Base-by-base conservation (phyloP, 208 protist species). In the Crithidia mellificae region DNA sequence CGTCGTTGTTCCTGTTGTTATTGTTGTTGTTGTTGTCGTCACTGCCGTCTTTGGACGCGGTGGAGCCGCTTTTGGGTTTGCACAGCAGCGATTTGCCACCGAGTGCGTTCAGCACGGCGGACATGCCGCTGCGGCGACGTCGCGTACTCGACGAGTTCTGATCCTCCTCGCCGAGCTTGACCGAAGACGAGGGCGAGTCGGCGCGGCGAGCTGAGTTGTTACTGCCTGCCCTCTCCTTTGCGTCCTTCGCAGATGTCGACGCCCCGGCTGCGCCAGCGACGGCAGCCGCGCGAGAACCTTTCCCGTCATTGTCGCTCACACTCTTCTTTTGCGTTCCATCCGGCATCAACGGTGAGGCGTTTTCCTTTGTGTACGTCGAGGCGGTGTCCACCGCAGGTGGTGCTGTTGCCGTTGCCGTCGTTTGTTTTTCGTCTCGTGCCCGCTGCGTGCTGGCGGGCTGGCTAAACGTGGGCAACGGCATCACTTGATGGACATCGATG, bases 401-500 rank as follows among this genome's bases (percentile, higher is more conserved):
- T 27, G 47, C 47, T 49, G 47, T 22, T 11, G 22, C 15, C 11
- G 20, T 52, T 14, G 47, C 47, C 4, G 55, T 17, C 2, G 6
- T 51, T 14, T 25, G 17, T 6, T 6, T 8, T 17, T 3, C 55
- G 6, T 11, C 55, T 38, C 2, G 6, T 17, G 24, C 32, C 1
- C 6, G 55, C 32, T 36, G 43, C 25, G 5, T 43, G 43, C 24
- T 34, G 17, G 41, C 2, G 3, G 22, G 41, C 2, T 8, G 39
- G 17, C 15, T 52, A 32, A 64, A 64, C 29, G 58, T 64, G n/a
- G 58, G 58, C 30, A 64, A 30, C 17, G 44, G 58, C 58, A 64
- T 64, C 11, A 64, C 44, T 14, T 52, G 58, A 17, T 43, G 58
- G 19, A 50, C 15, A 17, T 57, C n/a, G 14, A 24, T 12, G 34